A percentile compares a stretch with the other conserved stretches of the same genome.
phyloP scores from a whole-genome alignment of 768 basidiomycete genomes.

The Lactifluus echinatus region DNA sequence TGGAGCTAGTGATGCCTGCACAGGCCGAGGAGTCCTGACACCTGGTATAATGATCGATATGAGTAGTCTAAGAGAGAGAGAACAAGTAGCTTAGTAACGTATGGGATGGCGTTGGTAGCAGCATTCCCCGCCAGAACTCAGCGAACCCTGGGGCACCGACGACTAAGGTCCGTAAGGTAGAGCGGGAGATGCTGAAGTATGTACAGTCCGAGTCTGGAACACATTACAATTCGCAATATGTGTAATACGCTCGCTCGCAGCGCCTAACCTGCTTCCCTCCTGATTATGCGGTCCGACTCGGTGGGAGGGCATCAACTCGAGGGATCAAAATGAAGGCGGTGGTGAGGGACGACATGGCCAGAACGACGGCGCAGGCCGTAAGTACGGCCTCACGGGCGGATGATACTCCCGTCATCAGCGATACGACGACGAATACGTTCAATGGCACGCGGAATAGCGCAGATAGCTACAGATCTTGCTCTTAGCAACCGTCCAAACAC shows the following conservation, averaged over 20 bases:
- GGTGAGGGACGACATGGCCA: too few species aligned
- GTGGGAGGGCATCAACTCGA: slow-evolving; percentile 1
- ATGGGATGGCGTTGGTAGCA: too few species aligned
- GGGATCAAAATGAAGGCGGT: slow-evolving; percentile 33
- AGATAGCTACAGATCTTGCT: too few species aligned
- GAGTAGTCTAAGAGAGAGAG: not conserved
- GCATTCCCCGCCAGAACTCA: not conserved
- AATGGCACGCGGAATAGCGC: too few species aligned
- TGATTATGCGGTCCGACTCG: slow-evolving; percentile 9
- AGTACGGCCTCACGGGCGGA: too few species aligned
- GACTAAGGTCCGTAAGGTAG: not conserved
- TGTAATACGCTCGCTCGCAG: not conserved
- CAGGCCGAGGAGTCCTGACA: not conserved
- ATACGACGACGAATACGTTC: too few species aligned
- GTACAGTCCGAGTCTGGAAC: not conserved
- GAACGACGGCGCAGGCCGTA: too few species aligned
- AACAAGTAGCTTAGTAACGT: not conserved
- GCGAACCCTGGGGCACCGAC: not conserved
- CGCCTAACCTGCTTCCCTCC: slow-evolving; percentile 24
- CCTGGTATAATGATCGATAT: not conserved
- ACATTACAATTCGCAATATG: not conserved
- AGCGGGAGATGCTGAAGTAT: not conserved
- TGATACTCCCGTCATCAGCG: too few species aligned
- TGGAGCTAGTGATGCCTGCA: too few species aligned
- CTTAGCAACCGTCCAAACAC: not conserved